Base-by-base conservation (phyloP, 495 filamentous ascomycete species). In the Neurospora sp. region DNA sequence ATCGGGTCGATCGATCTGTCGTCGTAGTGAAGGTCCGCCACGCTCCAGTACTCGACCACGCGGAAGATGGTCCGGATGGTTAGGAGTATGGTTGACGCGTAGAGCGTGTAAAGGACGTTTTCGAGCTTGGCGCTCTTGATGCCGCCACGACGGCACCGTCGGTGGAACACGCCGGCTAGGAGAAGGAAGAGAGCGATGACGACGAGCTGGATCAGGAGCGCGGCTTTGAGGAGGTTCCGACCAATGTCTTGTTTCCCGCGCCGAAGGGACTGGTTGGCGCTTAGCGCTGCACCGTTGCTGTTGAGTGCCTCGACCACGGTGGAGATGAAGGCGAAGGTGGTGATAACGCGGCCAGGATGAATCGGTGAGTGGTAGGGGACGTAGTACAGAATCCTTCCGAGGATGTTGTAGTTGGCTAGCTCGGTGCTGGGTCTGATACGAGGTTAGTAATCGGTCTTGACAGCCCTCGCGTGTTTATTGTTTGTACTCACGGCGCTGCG, bases 361-460 rank as follows among this genome's bases (percentile, higher is more conserved):
- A 94, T 89, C 0, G 92, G 91, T 0, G 91, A 89, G 74, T 90
- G 87, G 74, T 94, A 91, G 0, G 93, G 93, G 40, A 92, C 88
- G 81, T 93, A 94, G 82, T 91, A 93, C 4, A 96, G 85, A 69
- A 92, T 88, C 8, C 92, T 90, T 35, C 91, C 92, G 27, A 95
- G 88, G 70, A 90, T 87, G 75, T 92, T 86, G 80, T 93, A 96
- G 78, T 96, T 92, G 38, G 88, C 86, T 0, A 89, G 87, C 75
- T 92, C 90, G 74, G 91, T 92, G 65, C 94, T 81, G 7, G 92
- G 92, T 7, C 90, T 92, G 69, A 6, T 41, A 70, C 2, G 9
- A 22, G 68, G 41, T 78, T 59, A 73, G 72, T 45, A 27, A 39
- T 59, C n/a, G 9, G 27, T 37, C 48, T 35, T 37, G 53, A 65